Conservation (phyloP, 805 yeast species). For the Candida rishiriensis region DNA sequence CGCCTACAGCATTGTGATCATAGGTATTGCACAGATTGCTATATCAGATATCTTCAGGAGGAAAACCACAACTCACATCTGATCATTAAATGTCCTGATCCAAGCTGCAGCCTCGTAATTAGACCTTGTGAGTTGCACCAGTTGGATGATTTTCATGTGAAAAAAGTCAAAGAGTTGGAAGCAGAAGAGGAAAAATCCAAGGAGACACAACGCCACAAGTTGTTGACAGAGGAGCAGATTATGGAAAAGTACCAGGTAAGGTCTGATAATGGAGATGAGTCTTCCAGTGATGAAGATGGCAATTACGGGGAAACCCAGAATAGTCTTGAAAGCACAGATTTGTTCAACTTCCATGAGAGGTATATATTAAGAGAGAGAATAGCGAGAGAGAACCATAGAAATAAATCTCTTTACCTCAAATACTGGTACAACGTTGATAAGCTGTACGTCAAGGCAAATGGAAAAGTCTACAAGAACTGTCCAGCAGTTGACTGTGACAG, state of each 20-base stretch:
- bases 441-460: constrained; percentile 48
- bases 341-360: constrained; percentile 23
- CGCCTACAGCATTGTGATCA: constrained; percentile 61
- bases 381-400: constrained; percentile 21
- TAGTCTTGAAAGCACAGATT: constrained; percentile 6
- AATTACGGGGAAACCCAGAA: constrained; percentile 4
- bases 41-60: constrained; percentile 50
- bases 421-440: constrained; percentile 41
- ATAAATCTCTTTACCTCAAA: constrained; percentile 29
- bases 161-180: constrained; percentile 3
- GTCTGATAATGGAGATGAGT: constrained; percentile 8
- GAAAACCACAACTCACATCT: constrained; percentile 37
- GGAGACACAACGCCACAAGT: constrained; percentile 2
- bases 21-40: constrained; percentile 66
- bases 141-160: constrained; percentile 20
- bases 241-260: constrained; percentile 17
- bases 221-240: constrained; percentile 19
- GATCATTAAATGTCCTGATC: constrained; percentile 63
- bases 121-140: constrained; percentile 37
- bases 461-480: constrained; percentile 61
- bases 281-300: constrained; percentile 6
- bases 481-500: constrained; percentile 77
- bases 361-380: constrained; percentile 17
- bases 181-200: constrained; percentile 9
- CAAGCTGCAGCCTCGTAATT: constrained; percentile 43